Evolutionary conservation across 352 stramenopile species (phyloP).

Genomic region (Pythium utonaiense): DNA sequence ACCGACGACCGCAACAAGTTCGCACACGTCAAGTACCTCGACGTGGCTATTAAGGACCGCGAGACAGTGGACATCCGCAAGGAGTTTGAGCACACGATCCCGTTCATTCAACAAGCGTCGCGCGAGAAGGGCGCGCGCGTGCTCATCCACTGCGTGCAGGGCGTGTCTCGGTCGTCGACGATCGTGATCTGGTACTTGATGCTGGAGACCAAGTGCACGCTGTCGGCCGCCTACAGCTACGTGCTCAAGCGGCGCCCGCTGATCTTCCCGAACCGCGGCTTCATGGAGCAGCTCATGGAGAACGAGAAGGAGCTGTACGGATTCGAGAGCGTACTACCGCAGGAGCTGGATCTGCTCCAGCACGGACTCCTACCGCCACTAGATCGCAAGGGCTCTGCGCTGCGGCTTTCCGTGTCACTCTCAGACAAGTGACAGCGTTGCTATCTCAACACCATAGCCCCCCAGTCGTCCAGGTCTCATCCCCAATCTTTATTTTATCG

Average conservation of each 20-base stretch:
- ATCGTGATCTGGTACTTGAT: constrained; percentile 83
- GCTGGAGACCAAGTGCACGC: constrained; percentile 60
- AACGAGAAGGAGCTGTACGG: constrained; percentile 68
- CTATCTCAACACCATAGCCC: too few relatives aligned
- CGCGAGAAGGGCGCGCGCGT: constrained; percentile 34
- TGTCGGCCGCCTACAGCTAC: constrained; percentile 76
- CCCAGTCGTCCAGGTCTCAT: constrained; percentile 3
- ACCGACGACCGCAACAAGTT: constrained; percentile 56
- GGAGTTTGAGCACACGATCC: constrained; percentile 42
- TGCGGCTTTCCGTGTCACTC: constrained; percentile 37
- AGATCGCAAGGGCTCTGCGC: constrained; percentile 55
- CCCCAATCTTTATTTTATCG: constrained; percentile 31
- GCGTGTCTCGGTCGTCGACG: constrained; percentile 71
- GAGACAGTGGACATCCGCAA: constrained; percentile 55
- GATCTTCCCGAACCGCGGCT: constrained; percentile 78
- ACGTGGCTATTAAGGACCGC: constrained; percentile 59
- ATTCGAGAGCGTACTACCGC: constrained; percentile 50
- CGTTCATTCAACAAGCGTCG: constrained; percentile 53
- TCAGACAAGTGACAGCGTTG: constrained; percentile 1
- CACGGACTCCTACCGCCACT: constrained; percentile 51
- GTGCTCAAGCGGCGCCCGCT: constrained; percentile 71
- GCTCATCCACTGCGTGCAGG: constrained; percentile 82
- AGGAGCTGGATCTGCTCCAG: constrained; percentile 70
- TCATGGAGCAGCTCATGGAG: constrained; percentile 75
- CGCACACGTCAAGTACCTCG: constrained; percentile 52